These are phyloP conservation scores for Russula emetica DNA, from an alignment of 768 basidiomycete genomes.

Conservation along the genomic window DNA sequence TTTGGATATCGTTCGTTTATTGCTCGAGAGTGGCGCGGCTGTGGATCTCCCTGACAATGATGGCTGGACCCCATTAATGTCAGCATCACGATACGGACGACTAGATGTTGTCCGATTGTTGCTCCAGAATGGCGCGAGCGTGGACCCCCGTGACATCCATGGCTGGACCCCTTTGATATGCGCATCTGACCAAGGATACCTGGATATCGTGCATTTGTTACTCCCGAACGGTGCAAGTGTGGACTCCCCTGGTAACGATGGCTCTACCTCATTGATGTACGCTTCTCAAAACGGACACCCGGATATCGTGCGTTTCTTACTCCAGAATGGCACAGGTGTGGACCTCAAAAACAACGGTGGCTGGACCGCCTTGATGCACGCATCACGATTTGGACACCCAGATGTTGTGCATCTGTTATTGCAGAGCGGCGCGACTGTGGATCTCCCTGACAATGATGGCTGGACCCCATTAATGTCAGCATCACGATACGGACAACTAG, in stretches of 20 bases:
- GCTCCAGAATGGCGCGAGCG: not conserved
- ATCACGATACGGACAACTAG: not conserved
- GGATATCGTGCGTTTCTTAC: not conserved
- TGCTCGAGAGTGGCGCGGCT: not conserved
- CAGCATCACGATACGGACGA: not conserved
- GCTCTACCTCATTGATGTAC: not conserved
- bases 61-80: not conserved
- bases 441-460: not conserved
- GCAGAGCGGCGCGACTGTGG: not conserved
- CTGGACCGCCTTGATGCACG: not conserved
- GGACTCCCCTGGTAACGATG: not conserved
- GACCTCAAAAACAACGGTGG: not conserved
- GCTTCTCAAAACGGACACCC: not conserved
- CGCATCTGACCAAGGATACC: not conserved
- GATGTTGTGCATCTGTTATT: not conserved
- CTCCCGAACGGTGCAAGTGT: not conserved
- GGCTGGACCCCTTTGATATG: not conserved
- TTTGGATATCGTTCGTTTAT: not conserved
- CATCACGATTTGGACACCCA: not conserved
- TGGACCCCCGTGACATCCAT: not conserved
- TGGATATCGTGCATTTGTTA: not conserved
- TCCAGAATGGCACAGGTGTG: not conserved
- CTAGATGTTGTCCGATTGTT: not conserved
- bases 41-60: not conserved
- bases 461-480: not conserved